Conservation (phyloP, 2,329 filamentous ascomycete genomes). For the Periglandula ipomoeae region DNA sequence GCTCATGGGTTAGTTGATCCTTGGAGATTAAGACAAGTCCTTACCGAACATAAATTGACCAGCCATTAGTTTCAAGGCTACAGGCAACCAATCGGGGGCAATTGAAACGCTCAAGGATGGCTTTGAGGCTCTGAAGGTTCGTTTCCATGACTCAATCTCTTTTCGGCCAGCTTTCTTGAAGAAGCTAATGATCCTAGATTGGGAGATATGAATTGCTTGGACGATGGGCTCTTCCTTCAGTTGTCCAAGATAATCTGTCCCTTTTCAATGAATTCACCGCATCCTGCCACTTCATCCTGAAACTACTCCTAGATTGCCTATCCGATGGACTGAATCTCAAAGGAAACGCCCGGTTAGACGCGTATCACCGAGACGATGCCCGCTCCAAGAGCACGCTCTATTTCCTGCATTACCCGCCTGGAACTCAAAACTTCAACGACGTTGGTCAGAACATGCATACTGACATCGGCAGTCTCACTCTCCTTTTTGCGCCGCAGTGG, state of each 20-base stretch:
- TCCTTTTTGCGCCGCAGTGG: conserved; percentile 13
- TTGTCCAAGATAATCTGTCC: conserved; percentile 5
- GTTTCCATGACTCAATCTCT: too few species aligned
- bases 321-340: conserved; percentile 9
- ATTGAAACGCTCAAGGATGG: too few species aligned
- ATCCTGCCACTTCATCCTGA: conserved; percentile 7
- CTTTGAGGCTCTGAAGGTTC: too few species aligned
- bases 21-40: too few species aligned
- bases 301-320: conserved; percentile 2
- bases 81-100: too few species aligned
- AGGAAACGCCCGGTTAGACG: conserved; percentile 9
- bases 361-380: too few species aligned
- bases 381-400: conserved; percentile 11
- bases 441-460: conserved; percentile 14
- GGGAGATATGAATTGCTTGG: conserved; percentile 9
- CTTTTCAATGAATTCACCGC: conserved; percentile 7
- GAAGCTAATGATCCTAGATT: conserved; percentile 75
- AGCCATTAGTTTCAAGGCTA: too few species aligned
- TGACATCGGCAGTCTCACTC: conserved; percentile 13
- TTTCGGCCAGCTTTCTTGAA: too few species aligned
- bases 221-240: conserved; percentile 3
- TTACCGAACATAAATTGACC: too few species aligned
- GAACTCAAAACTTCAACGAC: conserved; percentile 9
- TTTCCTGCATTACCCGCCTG: conserved; percentile 13
- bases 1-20: too few species aligned